These are phyloP conservation scores for Penicillium verhagenii DNA, from an alignment of 495 filamentous ascomycete species.

Conservation along the genomic window DNA sequence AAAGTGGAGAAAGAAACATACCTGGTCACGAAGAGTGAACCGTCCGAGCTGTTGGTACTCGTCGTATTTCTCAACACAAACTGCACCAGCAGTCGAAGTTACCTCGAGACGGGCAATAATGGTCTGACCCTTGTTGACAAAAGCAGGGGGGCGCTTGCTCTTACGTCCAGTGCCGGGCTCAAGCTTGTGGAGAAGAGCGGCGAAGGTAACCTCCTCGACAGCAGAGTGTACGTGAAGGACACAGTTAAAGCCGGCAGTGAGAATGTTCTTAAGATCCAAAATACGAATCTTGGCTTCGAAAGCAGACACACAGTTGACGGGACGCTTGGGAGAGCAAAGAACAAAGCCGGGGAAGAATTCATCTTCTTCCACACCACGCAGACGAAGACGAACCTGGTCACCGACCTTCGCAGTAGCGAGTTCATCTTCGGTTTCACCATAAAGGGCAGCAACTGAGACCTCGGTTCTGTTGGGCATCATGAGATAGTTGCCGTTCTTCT, in stretches of 20 bases:
- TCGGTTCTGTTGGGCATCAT: constrained; percentile 95
- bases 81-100: constrained; percentile 74
- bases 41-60: constrained; percentile 93
- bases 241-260: constrained; percentile 86
- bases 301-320: constrained; percentile 81
- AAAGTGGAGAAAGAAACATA: constrained; percentile 35
- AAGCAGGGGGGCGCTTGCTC: constrained; percentile 88
- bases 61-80: constrained; percentile 91
- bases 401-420: constrained; percentile 75
- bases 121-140: constrained; percentile 86
- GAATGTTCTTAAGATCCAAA: constrained; percentile 91
- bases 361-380: constrained; percentile 95
- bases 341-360: constrained; percentile 97
- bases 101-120: constrained; percentile 93
- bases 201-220: constrained; percentile 92
- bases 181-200: constrained; percentile 82
- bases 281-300: constrained; percentile 98
- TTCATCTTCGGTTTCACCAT: constrained; percentile 97
- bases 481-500: constrained; percentile 75
- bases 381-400: constrained; percentile 90
- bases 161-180: constrained; percentile 95
- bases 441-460: constrained; percentile 76
- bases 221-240: constrained; percentile 89
- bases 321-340: constrained; percentile 85
- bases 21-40: constrained; percentile 93